Base-by-base conservation (phyloP, 192 early-diverging fungal species). In the Kappamyces sp. region DNA sequence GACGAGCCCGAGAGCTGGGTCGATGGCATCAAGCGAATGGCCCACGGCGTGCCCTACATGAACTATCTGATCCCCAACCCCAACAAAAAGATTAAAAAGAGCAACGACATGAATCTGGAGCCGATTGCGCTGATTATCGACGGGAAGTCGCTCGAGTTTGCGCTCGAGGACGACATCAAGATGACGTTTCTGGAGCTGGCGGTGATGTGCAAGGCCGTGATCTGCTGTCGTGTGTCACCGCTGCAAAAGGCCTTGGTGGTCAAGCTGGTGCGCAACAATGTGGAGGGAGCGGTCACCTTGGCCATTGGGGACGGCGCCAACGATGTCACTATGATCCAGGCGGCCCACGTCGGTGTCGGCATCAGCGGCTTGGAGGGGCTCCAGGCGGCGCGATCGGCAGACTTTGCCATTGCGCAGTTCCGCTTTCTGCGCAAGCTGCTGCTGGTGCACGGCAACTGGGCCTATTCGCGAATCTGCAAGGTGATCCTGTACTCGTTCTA, bases 281-380 rank as follows among this genome's bases (percentile, higher is more conserved):
- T 86, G 36, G 86, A 90, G 43, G 72, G 61, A 6, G 82, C 91
- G 10, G 90, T 99, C 49, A 76, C 94, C 31, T 76, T 99, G 37
- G 94, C 96, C 1, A 99, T 99, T 67, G 96, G 96, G 46, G 96
- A 99, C 71, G 96, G 96, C 39, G 96, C 96, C 36, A 99, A 99
- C 68, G 96, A 99, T 67, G 94, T 99, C 0, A 87, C 86, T 31
- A 99, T 99, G 96, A 99, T 99, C 66, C 96, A 99, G 67, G 96
- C 94, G 7, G 94, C 94, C 23, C 94, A 98, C 62, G 94, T 98
- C 33, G 96, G 96, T 49, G 85, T 99, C 7, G 96, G 96, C 49
- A 99, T 99, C 63, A 88, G 82, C 49, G 96, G 96, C 32, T 82
- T 91, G 60, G 96, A 99, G 65, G 96, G 96, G 40, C 75, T 99